Evolutionary conservation across 2,329 filamentous ascomycete genomes (phyloP), one percentile per base, ranked within the genome.

Genomic region (Ceratocystis smalleyi): DNA sequence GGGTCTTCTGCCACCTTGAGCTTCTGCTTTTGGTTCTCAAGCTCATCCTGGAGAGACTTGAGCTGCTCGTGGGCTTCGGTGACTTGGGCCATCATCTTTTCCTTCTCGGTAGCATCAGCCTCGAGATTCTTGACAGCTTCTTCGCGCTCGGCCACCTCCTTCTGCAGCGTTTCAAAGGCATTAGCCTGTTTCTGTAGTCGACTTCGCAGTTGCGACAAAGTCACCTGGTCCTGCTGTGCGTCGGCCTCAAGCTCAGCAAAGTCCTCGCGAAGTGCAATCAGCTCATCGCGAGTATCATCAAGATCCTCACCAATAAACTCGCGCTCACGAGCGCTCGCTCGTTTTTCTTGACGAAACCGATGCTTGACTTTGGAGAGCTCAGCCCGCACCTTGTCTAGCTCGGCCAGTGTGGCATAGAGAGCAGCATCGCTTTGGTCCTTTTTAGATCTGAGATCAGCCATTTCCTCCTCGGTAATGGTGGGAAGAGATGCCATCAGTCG

Each of bases 91-190:
- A 66, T 49, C 45, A 66, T 47, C 40, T 51, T 57, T 17, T 66
- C 64, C 43, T 66, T 66, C 2, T 66, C 64, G 7, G 55, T 55
- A 40, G 61, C 61, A 45, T 64, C 64, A 15, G 59, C 19, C 22
- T 66, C 64, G 5, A 66, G 61, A 22, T 35, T 45, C 57, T 66
- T 64, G 47, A 66, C 49, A 45, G 64, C 4, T 91, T 91, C 6
- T 97, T 92, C 71, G 92, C 99, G 62, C 94, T 94, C 0, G 92
- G 94, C 0, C 97, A 99, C 71, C 92, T 90, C 7, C 79, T 91
- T 71, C 78, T 90, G 63, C 95, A 95, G 77, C 89, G 87, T 68
- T 86, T 89, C n/a, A 94, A 94, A 79, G 89, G 90, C 3, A 84
- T 95, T 78, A 79, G 88, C 49, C 89, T 89, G 65, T 89, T 90